Evolutionary conservation across 2,329 filamentous ascomycete species (phyloP).

Genomic region (Nannizzia gypsea): DNA sequence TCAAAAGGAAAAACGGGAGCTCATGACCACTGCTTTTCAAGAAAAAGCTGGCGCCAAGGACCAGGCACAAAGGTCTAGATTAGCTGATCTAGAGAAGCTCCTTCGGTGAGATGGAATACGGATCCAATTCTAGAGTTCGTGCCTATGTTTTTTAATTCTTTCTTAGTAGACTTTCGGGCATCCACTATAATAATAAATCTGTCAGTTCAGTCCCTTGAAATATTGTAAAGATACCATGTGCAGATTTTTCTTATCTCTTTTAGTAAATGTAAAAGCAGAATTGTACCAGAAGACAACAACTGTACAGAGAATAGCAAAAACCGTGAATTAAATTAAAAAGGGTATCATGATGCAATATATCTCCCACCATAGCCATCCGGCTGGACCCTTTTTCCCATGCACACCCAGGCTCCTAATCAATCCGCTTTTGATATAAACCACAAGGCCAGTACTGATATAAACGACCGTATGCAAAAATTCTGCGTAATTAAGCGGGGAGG

Average conservation of each 20-base stretch:
- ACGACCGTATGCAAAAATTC: not conserved
- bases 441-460: not conserved
- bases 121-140: not conserved
- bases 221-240: not conserved
- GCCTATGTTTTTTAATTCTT: not conserved
- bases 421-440: not conserved
- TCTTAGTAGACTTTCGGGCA: no score
- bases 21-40: conserved; percentile 68
- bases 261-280: not conserved
- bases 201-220: no score
- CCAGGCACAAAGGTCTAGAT: conserved; percentile 42
- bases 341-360: not conserved
- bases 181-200: no score
- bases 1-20: conserved; percentile 63
- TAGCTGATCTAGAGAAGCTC: conserved; percentile 38
- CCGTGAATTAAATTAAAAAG: not conserved
- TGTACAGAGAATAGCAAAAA: not conserved
- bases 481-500: not conserved
- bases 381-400: not conserved
- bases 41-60: conserved; percentile 49
- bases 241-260: not conserved
- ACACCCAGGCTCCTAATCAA: not conserved
- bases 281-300: not conserved
- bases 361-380: not conserved
- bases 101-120: conserved; percentile 12